These are phyloP conservation scores for Pseudocercospora eumusae DNA, from an alignment of 2,329 filamentous ascomycete genomes.

Conservation along the genomic window DNA sequence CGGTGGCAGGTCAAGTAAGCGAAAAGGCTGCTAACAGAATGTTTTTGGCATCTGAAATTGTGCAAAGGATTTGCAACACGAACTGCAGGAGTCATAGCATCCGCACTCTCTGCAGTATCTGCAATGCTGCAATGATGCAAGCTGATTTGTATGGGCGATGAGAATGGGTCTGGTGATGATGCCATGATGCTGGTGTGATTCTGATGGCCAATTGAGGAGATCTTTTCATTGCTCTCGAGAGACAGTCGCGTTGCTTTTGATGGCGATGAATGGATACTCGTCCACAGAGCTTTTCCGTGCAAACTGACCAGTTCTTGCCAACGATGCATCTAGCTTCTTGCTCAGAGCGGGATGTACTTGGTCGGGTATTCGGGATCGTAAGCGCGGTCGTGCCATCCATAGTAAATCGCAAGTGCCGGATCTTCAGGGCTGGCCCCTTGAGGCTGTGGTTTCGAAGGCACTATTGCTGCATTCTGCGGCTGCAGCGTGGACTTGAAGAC, in stretches of 20 bases:
- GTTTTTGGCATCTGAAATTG: neutral
- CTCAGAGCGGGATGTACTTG: conserved; percentile 3
- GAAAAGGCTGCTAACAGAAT: neutral
- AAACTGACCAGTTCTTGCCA: neutral
- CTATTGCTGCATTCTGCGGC: neutral
- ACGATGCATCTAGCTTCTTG: neutral
- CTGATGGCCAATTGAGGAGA: neutral
- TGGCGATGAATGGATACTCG: neutral
- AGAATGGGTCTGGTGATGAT: neutral
- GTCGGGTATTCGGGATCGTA: conserved; percentile 8
- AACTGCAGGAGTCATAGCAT: neutral
- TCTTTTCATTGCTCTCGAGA: neutral
- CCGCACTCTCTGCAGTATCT: neutral
- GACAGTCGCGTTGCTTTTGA: neutral
- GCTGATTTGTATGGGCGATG: neutral
- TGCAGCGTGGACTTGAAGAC: conserved; percentile 37
- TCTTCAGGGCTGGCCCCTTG: neutral
- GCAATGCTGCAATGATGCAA: neutral
- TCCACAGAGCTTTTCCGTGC: neutral
- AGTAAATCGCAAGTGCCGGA: neutral
- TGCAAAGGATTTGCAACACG: neutral
- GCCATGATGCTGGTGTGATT: neutral
- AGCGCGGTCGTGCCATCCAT: conserved; percentile 5
- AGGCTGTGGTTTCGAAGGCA: neutral
- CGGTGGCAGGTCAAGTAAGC: neutral